Conservation (phyloP, 2,329 filamentous ascomycete species). For the Stagonosporopsis cucurbitacearum region DNA sequence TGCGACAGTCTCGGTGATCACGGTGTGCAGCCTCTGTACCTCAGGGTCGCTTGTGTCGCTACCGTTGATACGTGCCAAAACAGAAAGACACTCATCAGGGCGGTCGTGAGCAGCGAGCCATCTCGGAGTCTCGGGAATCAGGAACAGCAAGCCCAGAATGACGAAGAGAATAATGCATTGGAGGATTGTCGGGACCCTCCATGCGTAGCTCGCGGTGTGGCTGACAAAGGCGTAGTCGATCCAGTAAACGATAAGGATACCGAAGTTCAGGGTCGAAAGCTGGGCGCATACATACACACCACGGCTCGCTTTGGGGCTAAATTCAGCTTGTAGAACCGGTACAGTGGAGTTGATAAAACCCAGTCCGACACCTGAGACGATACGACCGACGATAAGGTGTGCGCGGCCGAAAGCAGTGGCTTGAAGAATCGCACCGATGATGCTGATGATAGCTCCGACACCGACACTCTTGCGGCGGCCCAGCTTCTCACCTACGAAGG, state of each 20-base stretch:
- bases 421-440: conserved; percentile 24
- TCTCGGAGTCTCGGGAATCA: conserved; percentile 24
- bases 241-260: conserved; percentile 27
- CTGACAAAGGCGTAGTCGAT: conserved; percentile 25
- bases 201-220: conserved; percentile 25
- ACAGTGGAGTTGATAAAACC: conserved; percentile 28
- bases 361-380: conserved; percentile 41
- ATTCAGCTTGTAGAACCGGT: conserved; percentile 25
- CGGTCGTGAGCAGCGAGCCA: conserved; percentile 27
- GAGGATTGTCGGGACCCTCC: conserved; percentile 23
- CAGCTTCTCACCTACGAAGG: conserved; percentile 60
- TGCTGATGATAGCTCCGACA: conserved; percentile 23
- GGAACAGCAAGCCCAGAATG: conserved; percentile 14
- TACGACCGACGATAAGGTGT: conserved; percentile 26
- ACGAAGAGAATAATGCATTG: conserved; percentile 19
- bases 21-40: conserved; percentile 21
- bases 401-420: conserved; percentile 21
- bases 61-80: conserved; percentile 22
- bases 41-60: conserved; percentile 16
- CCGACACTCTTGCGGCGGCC: conserved; percentile 50
- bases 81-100: conserved; percentile 22
- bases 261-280: conserved; percentile 25
- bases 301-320: conserved; percentile 27
- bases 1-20: conserved; percentile 27
- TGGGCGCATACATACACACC: conserved; percentile 28